A percentile compares a stretch with the other conserved stretches of the same genome.
Conservation (phyloP, 2,329 filamentous ascomycete species). For the Aureobasidium musti region DNA sequence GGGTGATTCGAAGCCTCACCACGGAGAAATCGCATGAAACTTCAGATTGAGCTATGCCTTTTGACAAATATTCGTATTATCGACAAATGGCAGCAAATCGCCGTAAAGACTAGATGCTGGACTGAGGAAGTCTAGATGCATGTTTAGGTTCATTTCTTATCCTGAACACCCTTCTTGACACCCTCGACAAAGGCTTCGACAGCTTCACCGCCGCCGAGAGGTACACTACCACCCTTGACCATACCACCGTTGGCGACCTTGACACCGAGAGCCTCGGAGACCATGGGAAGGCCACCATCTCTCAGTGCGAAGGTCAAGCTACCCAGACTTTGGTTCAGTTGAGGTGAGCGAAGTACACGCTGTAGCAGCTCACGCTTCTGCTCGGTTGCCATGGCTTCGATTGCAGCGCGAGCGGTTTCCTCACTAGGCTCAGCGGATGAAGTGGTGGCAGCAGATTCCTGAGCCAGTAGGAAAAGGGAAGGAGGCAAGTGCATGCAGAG, state of each 20-base stretch:
- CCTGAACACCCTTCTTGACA: slow-evolving; percentile 75
- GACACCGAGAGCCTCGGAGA: slow-evolving; percentile 81
- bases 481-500: slow-evolving; percentile 79
- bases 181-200: slow-evolving; percentile 90
- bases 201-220: slow-evolving; percentile 82
- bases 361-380: slow-evolving; percentile 81
- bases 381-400: slow-evolving; percentile 68
- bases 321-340: slow-evolving; percentile 82
- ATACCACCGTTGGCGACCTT: slow-evolving; percentile 83
- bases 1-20: neutral
- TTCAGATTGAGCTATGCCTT: neutral
- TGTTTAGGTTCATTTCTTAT: slow-evolving; percentile 44
- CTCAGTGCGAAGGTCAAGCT: slow-evolving; percentile 84
- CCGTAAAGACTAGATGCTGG: neutral
- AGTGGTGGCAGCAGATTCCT: slow-evolving; percentile 57
- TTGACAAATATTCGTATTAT: slow-evolving; percentile 1
- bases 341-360: slow-evolving; percentile 82
- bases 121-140: neutral
- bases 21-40: neutral
- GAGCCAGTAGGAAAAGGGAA: slow-evolving; percentile 72
- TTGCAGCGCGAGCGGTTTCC: slow-evolving; percentile 69
- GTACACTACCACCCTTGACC: slow-evolving; percentile 74
- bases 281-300: slow-evolving; percentile 86
- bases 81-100: neutral
- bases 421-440: slow-evolving; percentile 63